Conservation (phyloP, 495 filamentous ascomycete genomes). For the Daldinia concentrica region DNA sequence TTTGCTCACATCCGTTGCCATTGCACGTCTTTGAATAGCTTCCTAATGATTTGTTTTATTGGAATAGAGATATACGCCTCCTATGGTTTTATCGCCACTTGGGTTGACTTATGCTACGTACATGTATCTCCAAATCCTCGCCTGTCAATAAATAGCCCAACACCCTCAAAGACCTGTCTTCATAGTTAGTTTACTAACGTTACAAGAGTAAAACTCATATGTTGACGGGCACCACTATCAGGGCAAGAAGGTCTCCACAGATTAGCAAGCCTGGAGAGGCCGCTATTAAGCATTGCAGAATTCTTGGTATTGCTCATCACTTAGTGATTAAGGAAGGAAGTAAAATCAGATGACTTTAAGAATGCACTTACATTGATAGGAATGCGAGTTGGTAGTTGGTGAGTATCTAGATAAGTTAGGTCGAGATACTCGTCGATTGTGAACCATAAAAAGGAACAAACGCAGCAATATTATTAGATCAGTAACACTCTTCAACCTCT, state of each 20-base stretch:
- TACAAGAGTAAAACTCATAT: not conserved
- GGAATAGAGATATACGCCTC: not conserved
- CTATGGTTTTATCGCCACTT: not conserved
- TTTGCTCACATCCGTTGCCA: not conserved
- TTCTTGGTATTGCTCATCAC: constrained; percentile 62
- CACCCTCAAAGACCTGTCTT: not conserved
- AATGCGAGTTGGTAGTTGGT: not conserved
- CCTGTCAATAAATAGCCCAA: not conserved
- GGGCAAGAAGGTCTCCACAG: constrained; percentile 46
- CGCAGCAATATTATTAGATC: too few relatives aligned
- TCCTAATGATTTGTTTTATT: not conserved
- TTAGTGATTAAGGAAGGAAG: constrained; percentile 13
- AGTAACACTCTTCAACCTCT: too few relatives aligned
- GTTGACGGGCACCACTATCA: constrained; percentile 34
- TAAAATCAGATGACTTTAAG: not conserved
- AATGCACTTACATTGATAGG: not conserved
- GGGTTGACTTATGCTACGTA: not conserved
- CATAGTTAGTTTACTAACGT: not conserved
- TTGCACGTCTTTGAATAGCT: not conserved
- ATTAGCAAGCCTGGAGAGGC: constrained; percentile 24
- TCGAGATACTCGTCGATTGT: not conserved
- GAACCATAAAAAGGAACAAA: not conserved
- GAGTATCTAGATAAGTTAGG: not conserved
- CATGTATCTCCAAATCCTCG: not conserved
- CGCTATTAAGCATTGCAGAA: constrained; percentile 66